A percentile compares a stretch with the other conserved stretches of the same genome.
Evolutionary conservation across 371 early-diverging fungal genomes (phyloP).

Genomic region (Rhizopus sp.): DNA sequence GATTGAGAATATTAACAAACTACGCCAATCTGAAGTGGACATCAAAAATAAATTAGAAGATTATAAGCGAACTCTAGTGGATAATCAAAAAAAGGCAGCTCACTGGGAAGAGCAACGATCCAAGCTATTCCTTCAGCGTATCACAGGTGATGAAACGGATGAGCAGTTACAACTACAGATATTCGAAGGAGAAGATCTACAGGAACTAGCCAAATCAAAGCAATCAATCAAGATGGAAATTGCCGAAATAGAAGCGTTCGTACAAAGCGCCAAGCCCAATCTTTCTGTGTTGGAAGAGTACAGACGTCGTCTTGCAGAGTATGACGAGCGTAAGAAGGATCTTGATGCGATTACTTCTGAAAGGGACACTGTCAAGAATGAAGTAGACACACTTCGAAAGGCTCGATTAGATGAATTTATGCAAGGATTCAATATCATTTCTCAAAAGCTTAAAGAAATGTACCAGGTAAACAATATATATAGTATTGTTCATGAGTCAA

Average conservation of each 20-base stretch:
- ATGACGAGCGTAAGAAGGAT: slow-evolving; percentile 69
- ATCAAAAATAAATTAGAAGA: slow-evolving; percentile 60
- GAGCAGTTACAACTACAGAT: slow-evolving; percentile 54
- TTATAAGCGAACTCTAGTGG: slow-evolving; percentile 47
- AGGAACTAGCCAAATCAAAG: slow-evolving; percentile 39
- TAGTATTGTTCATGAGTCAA: slow-evolving; percentile 1
- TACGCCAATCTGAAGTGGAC: slow-evolving; percentile 64
- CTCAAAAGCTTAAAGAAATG: slow-evolving; percentile 98
- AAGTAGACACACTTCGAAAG: slow-evolving; percentile 81
- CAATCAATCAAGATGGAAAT: slow-evolving; percentile 44
- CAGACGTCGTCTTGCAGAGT: slow-evolving; percentile 75
- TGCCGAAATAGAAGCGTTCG: slow-evolving; percentile 59
- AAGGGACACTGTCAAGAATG: slow-evolving; percentile 75
- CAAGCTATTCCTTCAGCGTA: slow-evolving; percentile 57
- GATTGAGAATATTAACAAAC: slow-evolving; percentile 61
- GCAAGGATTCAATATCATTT: slow-evolving; percentile 94
- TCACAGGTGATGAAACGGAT: slow-evolving; percentile 46
- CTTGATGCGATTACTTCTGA: slow-evolving; percentile 72
- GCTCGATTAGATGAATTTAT: slow-evolving; percentile 93
- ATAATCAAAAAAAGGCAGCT: slow-evolving; percentile 51
- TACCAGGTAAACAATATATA: slow-evolving; percentile 73
- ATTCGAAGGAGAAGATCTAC: slow-evolving; percentile 56
- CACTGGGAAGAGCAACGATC: slow-evolving; percentile 57
- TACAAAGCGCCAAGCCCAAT: slow-evolving; percentile 81
- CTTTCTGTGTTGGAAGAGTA: slow-evolving; percentile 89